phyloP scores from a whole-genome alignment of 495 filamentous ascomycete genomes.

The Halenospora varia region DNA sequence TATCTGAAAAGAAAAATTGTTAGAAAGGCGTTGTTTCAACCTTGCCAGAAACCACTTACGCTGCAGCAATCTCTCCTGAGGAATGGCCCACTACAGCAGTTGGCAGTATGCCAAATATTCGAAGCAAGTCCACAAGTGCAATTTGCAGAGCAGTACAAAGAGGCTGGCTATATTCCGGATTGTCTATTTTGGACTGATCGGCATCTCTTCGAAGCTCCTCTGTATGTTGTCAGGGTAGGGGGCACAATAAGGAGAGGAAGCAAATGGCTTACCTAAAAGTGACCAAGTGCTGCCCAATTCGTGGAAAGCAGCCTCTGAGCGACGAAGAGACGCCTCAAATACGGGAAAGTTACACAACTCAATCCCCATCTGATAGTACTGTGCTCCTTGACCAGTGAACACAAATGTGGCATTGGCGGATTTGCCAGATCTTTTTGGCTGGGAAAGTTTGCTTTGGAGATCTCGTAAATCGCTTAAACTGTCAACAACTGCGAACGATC shows the following conservation, averaged over 20 bases:
- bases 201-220: background rate
- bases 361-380: slow-evolving; percentile 52
- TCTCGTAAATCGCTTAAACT: background rate
- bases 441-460: background rate
- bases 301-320: slow-evolving; percentile 36
- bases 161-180: slow-evolving; percentile 40
- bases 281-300: slow-evolving; percentile 38
- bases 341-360: background rate
- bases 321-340: too few species aligned
- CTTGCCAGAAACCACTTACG: background rate
- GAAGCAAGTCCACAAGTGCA: slow-evolving; percentile 25
- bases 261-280: slow-evolving; percentile 20
- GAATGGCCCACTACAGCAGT: background rate
- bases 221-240: slow-evolving; percentile 11
- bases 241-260: background rate
- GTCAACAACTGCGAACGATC: background rate
- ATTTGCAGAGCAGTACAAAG: slow-evolving; percentile 49
- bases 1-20: slow-evolving; percentile 20
- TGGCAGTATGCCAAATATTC: slow-evolving; percentile 27
- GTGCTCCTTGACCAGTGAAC: slow-evolving; percentile 20
- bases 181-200: background rate
- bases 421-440: background rate
- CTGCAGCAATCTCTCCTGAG: background rate
- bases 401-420: background rate
- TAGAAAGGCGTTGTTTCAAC: background rate